Base-by-base conservation (phyloP, 257 asterid genomes). In the Gardenia jasminoides region DNA sequence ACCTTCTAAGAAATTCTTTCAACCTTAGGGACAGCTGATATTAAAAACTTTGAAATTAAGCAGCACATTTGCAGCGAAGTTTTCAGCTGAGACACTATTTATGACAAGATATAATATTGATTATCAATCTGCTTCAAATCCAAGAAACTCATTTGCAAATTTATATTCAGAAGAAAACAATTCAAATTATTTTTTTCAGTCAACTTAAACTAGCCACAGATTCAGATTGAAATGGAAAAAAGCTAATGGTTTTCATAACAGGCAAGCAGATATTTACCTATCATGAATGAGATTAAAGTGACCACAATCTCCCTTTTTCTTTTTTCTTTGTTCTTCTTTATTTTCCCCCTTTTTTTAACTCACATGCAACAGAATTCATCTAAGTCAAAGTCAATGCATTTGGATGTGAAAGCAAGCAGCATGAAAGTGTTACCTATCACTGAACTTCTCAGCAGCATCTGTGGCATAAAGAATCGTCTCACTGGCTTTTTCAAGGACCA, bases 401-500 rank as follows among this genome's bases (percentile, higher is more conserved):
- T 1, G 33, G 20, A 20, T 31, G 33, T 31, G 16, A 52, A 47
- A 26, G 19, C 33, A 16, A 66, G 50, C 50, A 33, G 19, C 66
- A 31, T 13, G 24, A 70, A 74, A 73, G 52, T 67, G 24, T 80
- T 86, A 95, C 99, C 99, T 91, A 81, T 93, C 96, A 79, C 97
- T 96, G 88, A 96, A 96, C 87, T 90, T 96, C 86, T 92, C 94
- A 76, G 90, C 91, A 58, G 98, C 97, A 66, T 91, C 98, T 61
- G 97, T 87, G 78, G 98, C 98, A 75, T 87, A 96, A 58, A 96
- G 96, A 80, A 96, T 97, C 44, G 98, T 93, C 81, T 96, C 99
- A 84, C 79, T 89, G 80, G 96, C 98, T 90, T 93, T 96, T 89
- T 96, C 99, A 67, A 96, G 95, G 83, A 91, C 97, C 98, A 96